Evolutionary conservation across 306 rosid species (phyloP), one percentile per base, ranked within the genome.

Genomic region (Boehmeria nivea): DNA sequence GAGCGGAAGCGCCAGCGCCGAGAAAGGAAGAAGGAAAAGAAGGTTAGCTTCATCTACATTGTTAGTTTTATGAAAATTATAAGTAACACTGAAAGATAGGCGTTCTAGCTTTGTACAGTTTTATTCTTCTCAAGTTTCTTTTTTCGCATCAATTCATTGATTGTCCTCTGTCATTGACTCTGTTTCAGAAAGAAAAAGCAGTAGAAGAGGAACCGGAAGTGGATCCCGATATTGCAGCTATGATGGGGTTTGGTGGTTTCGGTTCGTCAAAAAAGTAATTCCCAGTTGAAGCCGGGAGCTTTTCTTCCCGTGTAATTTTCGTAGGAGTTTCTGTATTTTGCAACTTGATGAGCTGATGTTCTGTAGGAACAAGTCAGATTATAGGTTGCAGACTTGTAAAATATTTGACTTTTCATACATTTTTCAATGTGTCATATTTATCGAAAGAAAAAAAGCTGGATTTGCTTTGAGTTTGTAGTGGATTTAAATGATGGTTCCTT

Each of bases 231-330:
- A 83, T 91, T 55, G 95, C 96, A 25, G 94, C 93, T 26, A 77
- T 93, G 96, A 93, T 93, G 99, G 99, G 96, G 25, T 93, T 93
- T 64, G 96, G 99, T 2, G 99, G 99, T 60, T 93, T 87, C 17
- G 63, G 89, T 57, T 82, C 96, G 39, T 70, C 88, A 53, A 93
- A 87, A 76, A 84, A 87, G 70, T 83, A 76, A 76, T 54, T 45
- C 40, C 6, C 7, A 3, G 13, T 12, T 4, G 45, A 40, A 40
- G 45, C 17, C 45, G n/a, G 17, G 37, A 57, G 62, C 9, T 26
- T 38, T 6, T 14, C 10, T 40, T 40, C 43, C 43, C 22, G 16
- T 43, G 59, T 48, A 63, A 66, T 34, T 10, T 20, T 59, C 22
- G 16, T 26, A 20, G 61, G 43, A 21, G 6, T 26, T 9, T 40